Evolutionary conservation across 192 early-diverging fungal genomes (phyloP), one percentile per base, ranked within the genome.

Genomic region (Backusella tarrabulga): DNA sequence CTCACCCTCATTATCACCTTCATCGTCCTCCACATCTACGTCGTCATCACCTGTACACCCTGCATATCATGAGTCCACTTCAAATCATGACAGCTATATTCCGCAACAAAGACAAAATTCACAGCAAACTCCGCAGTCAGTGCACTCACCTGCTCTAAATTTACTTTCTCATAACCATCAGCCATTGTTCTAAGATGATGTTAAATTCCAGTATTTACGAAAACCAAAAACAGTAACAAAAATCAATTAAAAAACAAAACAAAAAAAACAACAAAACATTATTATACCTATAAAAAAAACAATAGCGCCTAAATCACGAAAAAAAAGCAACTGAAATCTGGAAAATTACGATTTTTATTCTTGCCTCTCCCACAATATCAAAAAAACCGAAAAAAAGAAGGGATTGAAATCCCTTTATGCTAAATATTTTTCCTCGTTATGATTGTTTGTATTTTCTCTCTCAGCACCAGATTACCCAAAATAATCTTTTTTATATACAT

Each of bases 21-120:
- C 71, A 29, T 72, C 71, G 26, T 72, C 71, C 7, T 72, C 71
- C 15, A 72, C 71, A 44, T 72, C 71, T 32, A 44, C 71, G 19
- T 46, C 44, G 26, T 72, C 71, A 72, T 72, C 71, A 72, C 71
- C 71, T 50, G 41, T 50, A 50, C 71, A 72, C 42, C 71, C 71
- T 46, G 71, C 29, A 29, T 72, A 72, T 44, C 71, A 72, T 72
- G 71, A 46, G 23, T 50, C 71, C n/a, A 40, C 29, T 34, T 46
- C 41, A 44, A 72, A 23, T 11, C 35, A 70, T 40, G 38, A n/a
- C 35, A 70, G 68, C 34, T 70, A 72, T 72, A 72, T 44, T 72
- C 40, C 26, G 32, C 40, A 36, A 17, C 40, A 72, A 72, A 41
- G 71, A 41, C 71, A 72, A 44, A 29, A 15, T 29, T 35, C 67